Percentiles rank a stretch among this genome's conserved stretches.
Evolutionary conservation across 2,329 filamentous ascomycete species (phyloP).

Genomic region (Paramyrothecium roridum): DNA sequence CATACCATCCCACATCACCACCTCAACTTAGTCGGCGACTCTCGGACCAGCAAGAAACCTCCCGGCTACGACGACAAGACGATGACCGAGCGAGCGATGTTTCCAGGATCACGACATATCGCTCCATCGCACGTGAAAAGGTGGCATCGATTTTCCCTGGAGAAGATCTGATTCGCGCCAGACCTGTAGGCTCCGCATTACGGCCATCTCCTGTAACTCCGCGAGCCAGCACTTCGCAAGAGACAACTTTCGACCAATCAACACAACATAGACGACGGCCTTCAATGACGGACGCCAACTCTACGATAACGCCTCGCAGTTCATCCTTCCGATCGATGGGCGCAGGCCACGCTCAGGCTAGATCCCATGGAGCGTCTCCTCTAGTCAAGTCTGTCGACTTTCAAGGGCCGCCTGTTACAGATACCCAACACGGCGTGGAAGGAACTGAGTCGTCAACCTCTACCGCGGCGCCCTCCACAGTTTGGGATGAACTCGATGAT

Average conservation of each 20-base stretch:
- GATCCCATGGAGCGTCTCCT: conserved; percentile 57
- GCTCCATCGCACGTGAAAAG: conserved; percentile 39
- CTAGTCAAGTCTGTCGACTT: conserved; percentile 42
- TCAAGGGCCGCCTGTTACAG: conserved; percentile 20
- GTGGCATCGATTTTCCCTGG: conserved; percentile 33
- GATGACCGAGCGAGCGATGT: conserved; percentile 40
- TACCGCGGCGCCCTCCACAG: conserved; percentile 83
- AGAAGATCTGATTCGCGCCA: conserved; percentile 32
- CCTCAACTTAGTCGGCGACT: conserved; percentile 49
- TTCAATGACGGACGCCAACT: conserved; percentile 46
- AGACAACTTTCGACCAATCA: conserved; percentile 27
- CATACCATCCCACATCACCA: conserved; percentile 47
- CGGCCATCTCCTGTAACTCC: conserved; percentile 47
- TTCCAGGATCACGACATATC: conserved; percentile 41
- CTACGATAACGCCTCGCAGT: conserved; percentile 35
- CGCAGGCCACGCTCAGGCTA: conserved; percentile 18
- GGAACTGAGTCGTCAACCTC: conserved; percentile 85
- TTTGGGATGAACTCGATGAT: conserved; percentile 97
- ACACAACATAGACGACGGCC: conserved; percentile 31
- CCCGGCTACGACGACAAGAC: conserved; percentile 32
- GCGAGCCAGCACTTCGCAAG: conserved; percentile 45
- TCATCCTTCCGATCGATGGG: conserved; percentile 36
- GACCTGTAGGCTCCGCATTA: conserved; percentile 24
- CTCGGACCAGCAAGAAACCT: conserved; percentile 54
- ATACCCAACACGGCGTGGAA: conserved; percentile 45